These are phyloP conservation scores for Magnaporthales sp. DNA, from an alignment of 2,329 filamentous ascomycete genomes.

Conservation along the genomic window DNA sequence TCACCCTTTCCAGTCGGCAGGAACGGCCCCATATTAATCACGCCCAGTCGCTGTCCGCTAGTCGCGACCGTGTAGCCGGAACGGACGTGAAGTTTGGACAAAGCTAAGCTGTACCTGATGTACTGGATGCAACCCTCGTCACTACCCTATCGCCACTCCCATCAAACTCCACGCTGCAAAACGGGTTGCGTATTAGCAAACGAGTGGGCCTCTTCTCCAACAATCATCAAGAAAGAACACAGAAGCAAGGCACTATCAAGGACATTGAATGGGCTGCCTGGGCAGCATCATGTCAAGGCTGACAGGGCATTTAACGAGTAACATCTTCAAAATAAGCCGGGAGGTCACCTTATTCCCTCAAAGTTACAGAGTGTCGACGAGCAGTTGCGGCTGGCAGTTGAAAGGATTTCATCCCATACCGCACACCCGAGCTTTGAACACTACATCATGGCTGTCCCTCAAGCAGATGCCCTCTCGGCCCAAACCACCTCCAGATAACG, in stretches of 20 bases:
- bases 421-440: neutral
- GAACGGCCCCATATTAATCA: neutral
- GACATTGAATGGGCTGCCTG: neutral
- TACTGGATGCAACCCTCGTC: neutral
- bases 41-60: neutral
- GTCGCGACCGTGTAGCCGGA: neutral
- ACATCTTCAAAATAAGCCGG: neutral
- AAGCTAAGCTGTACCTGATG: too few species aligned
- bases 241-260: too few species aligned
- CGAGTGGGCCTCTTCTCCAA: neutral
- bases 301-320: neutral
- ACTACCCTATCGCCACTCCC: neutral
- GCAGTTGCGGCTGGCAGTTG: neutral
- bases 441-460: neutral
- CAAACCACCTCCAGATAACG: constrained; percentile 61
- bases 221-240: too few species aligned
- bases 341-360: neutral
- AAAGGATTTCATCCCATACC: neutral
- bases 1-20: neutral
- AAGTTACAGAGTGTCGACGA: neutral
- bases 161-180: neutral
- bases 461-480: constrained; percentile 71
- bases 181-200: neutral
- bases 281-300: neutral
- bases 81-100: neutral